Base-by-base conservation (phyloP, 2,329 filamentous ascomycete species). In the Cytospora paraplurivora region DNA sequence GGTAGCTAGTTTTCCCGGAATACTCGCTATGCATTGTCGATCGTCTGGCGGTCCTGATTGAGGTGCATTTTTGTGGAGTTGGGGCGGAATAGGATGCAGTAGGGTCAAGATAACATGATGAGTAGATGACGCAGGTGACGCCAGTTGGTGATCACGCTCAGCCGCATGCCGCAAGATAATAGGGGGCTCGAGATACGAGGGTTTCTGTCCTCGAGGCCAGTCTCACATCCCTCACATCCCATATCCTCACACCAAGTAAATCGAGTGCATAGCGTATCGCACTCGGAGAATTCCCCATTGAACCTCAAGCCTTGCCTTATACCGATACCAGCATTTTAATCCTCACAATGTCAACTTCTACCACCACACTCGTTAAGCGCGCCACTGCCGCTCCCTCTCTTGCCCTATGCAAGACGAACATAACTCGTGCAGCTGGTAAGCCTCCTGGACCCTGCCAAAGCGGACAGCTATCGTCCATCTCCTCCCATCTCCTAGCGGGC, bases 371-470 rank as follows among this genome's bases (percentile, higher is more conserved):
- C 12, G 19, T 54, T 37, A 60, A 37, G 58, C 37, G 37, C 7
- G 37, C 50, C 17, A n/a, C n/a, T 1, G n/a, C 12, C 19, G 15
- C 17, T 8, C 17, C 35, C 7, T 53, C 11, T 17, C 34, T 33
- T 1, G n/a, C 38, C 37, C 35, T 59, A 3, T 53, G 17, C 50
- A 53, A n/a, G 17, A 32, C 37, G 7, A 51, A 27, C 44, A 38
- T 38, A 44, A 11, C 57, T 33, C 35, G 57, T 10, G n/a, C 57
- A 53, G 50, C 57, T 17, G 58, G 50, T 54, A 32, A 35, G n/a
- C 32, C 21, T 13, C 50, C 12, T 21, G 21, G 44, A 12, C 6
- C 41, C n/a, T 44, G 10, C 41, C 41, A 44, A 44, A 44, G 17
- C 10, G 41, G n/a, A 15, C 17, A 41, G 38, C 13, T 17, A 41